These are phyloP conservation scores for Blastobotrys buckinghamii DNA, from an alignment of 1,139 yeast genomes.

Conservation along the genomic window DNA sequence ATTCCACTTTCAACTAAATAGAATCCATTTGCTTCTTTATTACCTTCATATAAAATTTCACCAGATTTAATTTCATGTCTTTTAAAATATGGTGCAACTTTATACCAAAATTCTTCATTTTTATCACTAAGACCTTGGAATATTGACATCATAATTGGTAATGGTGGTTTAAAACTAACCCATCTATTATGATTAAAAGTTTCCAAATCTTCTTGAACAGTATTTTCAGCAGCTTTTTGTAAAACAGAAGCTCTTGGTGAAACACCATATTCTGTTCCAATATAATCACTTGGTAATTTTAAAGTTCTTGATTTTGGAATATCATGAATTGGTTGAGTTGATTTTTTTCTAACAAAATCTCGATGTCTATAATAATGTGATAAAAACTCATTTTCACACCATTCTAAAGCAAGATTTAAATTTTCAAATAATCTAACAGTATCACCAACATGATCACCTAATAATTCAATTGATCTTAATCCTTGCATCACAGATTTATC, in stretches of 20 bases:
- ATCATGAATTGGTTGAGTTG: constrained; percentile 10
- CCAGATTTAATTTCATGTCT: constrained; percentile 47
- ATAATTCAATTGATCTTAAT: constrained; percentile 22
- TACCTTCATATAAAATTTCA: constrained; percentile 29
- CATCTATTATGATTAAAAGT: constrained; percentile 21
- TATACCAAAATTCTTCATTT: constrained; percentile 62
- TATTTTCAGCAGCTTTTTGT: constrained; percentile 54
- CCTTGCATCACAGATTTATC: constrained; percentile 45
- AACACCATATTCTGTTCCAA: constrained; percentile 29
- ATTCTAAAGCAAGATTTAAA: constrained; percentile 83
- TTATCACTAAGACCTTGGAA: constrained; percentile 60
- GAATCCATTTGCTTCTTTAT: constrained; percentile 39
- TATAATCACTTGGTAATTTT: constrained; percentile 2
- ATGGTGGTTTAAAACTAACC: constrained; percentile 47
- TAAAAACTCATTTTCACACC: constrained; percentile 92
- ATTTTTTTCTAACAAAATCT: constrained; percentile 15
- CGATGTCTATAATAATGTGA: constrained; percentile 50
- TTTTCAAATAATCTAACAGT: constrained; percentile 59
- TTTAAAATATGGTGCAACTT: constrained; percentile 47
- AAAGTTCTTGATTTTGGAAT: constrained; percentile 8
- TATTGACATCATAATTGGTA: constrained; percentile 63
- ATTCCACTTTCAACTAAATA: constrained; percentile 75
- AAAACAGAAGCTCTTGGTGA: constrained; percentile 64
- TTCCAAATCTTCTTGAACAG: constrained; percentile 38
- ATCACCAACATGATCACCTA: constrained; percentile 16